Evolutionary conservation across 2,329 filamentous ascomycete species (phyloP), one percentile per base, ranked within the genome.

Genomic region (Aspergillus aculeatus): DNA sequence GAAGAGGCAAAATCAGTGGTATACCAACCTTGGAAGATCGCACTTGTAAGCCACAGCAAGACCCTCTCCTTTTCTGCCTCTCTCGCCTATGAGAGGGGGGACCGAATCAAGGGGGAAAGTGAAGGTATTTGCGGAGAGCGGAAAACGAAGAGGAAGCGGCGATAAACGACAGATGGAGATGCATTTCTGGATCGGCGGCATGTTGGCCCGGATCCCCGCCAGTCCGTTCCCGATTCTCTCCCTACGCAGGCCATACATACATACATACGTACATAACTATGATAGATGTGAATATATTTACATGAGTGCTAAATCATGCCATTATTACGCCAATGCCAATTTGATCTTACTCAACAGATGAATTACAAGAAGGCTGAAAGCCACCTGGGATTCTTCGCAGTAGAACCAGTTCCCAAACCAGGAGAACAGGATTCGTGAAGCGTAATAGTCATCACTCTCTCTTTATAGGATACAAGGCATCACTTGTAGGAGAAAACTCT

Each of bases 191-290:
- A 44, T 62, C 60, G 52, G 63, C 61, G 58, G 61, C 56, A 51
- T 44, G 54, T 44, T 63, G 53, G 29, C 56, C 47, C 56, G 55
- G 47, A 56, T 24, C 56, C 61, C 64, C 61, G 71, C 72, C 69
- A 72, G 69, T 70, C 72, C 70, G 69, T 10, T 49, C 24, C 31
- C 44, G 29, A 51, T 48, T 48, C 56, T 47, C 56, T 47, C 59
- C 61, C 41, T 47, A 56, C 31, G 49, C 47, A 56, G 48, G 14
- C 11, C 32, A 35, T 35, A 35, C 32, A 12, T 14, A 12, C 31
- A 32, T 23, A 3, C 23, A 23, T 23, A 12, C 31, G 7, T 7
- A 9, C 31, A 35, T 14, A 35, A 12, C 5, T 14, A 35, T 14
- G 14, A 12, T 5, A 35, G 32, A 11, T 35, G 5, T 4, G 11